Evolutionary conservation across 2,329 filamentous ascomycete genomes (phyloP), one percentile per base, ranked within the genome.

Genomic region (Ambrosiella cleistominuta): DNA sequence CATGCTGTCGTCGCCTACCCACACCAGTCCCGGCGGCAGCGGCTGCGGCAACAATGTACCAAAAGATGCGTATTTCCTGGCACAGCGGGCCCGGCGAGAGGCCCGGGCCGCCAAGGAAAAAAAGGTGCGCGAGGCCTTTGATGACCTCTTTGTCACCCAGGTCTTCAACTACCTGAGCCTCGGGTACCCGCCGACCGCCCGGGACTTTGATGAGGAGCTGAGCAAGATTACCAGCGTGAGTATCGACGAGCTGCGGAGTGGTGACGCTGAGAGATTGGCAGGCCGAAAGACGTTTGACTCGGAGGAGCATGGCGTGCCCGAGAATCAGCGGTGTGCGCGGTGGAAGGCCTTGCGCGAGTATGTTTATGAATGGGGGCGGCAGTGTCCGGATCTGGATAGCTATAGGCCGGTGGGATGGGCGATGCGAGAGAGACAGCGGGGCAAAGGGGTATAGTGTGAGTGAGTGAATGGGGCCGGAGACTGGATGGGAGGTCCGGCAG

Each of bases 131-230:
- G 69, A 70, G 56, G 89, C 95, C 68, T 95, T 93, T 65, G 76
- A 83, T 61, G 88, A 95, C 67, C 75, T 75, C 2, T 95, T 96
- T 67, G 81, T 96, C 58, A 95, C 90, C 0, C 91, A 97, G 69
- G 90, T 97, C 7, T 97, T 94, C 76, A 96, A 97, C 69, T 97
- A 97, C 69, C 76, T 97, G 13, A 95, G 88, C 0, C 77, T 97
- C 4, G 91, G 91, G 4, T 96, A 96, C 68, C 90, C 91, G 2
- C 83, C 87, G 39, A 81, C 89, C 65, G 91, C 90, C 9, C 81
- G 85, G 19, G 78, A 80, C 42, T 97, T 87, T 66, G 91, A 97
- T 66, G 78, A 83, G 9, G 91, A 97, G 72, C 75, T 97, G 17
- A 81, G 83, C 64, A 88, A 86, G 67, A 94, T 96, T 59, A 86